Conservation (phyloP, 192 early-diverging fungal species). For the Spizellomyces sp. region DNA sequence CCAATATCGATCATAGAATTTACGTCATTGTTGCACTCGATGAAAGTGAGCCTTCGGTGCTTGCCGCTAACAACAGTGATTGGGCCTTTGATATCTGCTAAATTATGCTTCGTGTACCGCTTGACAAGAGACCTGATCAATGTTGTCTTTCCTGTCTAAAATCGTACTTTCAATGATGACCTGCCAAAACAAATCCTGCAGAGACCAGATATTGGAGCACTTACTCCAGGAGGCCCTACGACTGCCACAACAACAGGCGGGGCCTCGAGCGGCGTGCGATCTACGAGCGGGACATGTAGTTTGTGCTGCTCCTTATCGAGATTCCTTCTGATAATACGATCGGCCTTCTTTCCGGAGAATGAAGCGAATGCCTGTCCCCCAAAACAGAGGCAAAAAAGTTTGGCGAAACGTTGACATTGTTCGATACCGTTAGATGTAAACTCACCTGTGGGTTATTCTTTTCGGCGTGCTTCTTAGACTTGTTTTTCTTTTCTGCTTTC, state of each 20-base stretch:
- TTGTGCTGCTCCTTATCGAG: conserved; percentile 83
- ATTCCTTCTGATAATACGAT: conserved; percentile 78
- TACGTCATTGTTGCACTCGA: conserved; percentile 96
- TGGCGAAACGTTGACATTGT: neutral
- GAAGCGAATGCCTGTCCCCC: conserved; percentile 46
- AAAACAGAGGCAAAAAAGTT: neutral
- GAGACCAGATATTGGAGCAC: conserved; percentile 10
- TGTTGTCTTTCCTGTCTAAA: conserved; percentile 93
- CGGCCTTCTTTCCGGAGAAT: conserved; percentile 61
- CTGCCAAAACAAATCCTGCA: neutral
- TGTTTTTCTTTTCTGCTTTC: conserved; percentile 79
- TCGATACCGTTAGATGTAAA: neutral
- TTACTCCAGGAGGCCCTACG: conserved; percentile 89
- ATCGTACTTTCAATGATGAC: neutral
- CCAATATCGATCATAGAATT: conserved; percentile 97
- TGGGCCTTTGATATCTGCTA: conserved; percentile 90
- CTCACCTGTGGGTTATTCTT: conserved; percentile 86
- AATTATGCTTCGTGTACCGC: conserved; percentile 90
- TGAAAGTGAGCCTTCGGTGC: conserved; percentile 92
- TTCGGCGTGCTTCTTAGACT: conserved; percentile 68
- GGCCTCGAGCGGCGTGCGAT: conserved; percentile 86
- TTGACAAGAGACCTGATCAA: conserved; percentile 95
- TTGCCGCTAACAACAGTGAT: conserved; percentile 96
- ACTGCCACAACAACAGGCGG: conserved; percentile 94
- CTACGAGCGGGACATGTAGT: conserved; percentile 94